A percentile compares a stretch with the other conserved stretches of the same genome.
Conservation (phyloP, 352 stramenopile species). For the Aphanomyces astaci region DNA sequence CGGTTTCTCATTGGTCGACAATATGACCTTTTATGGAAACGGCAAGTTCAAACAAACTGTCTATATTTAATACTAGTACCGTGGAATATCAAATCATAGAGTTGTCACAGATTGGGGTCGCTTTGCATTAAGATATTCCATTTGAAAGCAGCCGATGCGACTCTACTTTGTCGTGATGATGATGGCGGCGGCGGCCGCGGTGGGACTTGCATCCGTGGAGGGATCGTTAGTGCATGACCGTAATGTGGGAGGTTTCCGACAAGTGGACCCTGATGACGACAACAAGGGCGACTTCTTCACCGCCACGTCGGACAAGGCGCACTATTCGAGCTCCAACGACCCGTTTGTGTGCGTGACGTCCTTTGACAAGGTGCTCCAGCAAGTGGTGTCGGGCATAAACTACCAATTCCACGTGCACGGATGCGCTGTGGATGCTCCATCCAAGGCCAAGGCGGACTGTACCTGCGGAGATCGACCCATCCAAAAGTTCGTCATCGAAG, state of each 20-base stretch:
- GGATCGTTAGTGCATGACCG: not conserved
- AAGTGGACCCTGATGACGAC: not conserved
- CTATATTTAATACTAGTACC: not conserved
- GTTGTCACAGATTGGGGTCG: not conserved
- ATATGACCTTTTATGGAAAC: no score
- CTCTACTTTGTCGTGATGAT: not conserved
- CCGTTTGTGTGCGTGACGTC: conserved; percentile 13
- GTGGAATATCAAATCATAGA: not conserved
- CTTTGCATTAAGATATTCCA: no score
- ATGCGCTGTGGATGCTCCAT: conserved; percentile 10
- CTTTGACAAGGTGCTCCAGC: conserved; percentile 17
- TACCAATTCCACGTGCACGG: conserved; percentile 26
- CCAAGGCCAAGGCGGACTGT: conserved; percentile 7
- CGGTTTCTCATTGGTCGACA: no score
- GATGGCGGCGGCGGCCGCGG: not conserved
- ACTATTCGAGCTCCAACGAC: conserved; percentile 12
- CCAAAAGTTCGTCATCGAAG: conserved; percentile 19
- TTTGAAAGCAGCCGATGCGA: no score
- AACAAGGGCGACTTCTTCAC: conserved; percentile 2
- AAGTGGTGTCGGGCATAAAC: conserved; percentile 26
- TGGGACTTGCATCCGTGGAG: not conserved
- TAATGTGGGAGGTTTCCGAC: not conserved
- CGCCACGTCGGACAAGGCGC: not conserved
- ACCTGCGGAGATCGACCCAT: conserved; percentile 7
- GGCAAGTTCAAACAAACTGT: not conserved